Conservation (phyloP, 345 rosid species). For the Pugionium dolabratum region DNA sequence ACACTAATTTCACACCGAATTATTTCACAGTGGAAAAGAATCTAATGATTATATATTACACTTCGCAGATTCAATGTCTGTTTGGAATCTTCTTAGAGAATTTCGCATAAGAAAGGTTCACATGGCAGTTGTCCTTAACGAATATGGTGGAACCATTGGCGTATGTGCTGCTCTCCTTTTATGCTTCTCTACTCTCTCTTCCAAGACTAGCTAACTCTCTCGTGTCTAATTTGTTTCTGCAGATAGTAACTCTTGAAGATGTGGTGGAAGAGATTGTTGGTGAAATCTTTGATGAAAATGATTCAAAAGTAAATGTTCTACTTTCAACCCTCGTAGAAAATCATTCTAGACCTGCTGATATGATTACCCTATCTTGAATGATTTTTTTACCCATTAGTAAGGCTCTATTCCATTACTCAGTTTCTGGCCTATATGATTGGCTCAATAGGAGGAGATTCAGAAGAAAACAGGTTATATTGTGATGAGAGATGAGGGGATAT, state of each 20-base stretch:
- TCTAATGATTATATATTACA: slow-evolving; percentile 14
- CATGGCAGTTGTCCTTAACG: slow-evolving; percentile 98
- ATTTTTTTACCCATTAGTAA: not conserved
- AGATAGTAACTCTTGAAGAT: slow-evolving; percentile 95
- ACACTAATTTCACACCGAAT: not conserved
- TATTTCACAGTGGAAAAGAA: slow-evolving; percentile 13
- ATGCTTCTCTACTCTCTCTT: slow-evolving; percentile 25
- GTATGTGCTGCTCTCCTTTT: slow-evolving; percentile 51
- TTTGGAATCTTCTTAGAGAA: slow-evolving; percentile 99
- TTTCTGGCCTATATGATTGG: slow-evolving; percentile 13
- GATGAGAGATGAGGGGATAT: slow-evolving; percentile 93
- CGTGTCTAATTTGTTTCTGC: slow-evolving; percentile 39
- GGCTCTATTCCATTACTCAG: slow-evolving; percentile 15
- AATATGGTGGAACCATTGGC: slow-evolving; percentile 97
- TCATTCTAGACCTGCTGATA: slow-evolving; percentile 16
- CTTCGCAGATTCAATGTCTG: slow-evolving; percentile 96
- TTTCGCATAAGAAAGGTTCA: slow-evolving; percentile 98
- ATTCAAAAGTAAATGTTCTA: slow-evolving; percentile 70
- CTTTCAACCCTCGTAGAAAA: slow-evolving; percentile 19
- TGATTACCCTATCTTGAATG: not conserved
- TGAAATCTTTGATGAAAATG: slow-evolving; percentile 96
- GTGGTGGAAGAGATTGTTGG: slow-evolving; percentile 99
- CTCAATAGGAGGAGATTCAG: slow-evolving; percentile 90
- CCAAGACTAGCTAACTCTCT: slow-evolving; percentile 4
- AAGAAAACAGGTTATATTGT: slow-evolving; percentile 98